A percentile compares a stretch with the other conserved stretches of the same genome.
Evolutionary conservation across 2,329 filamentous ascomycete genomes (phyloP).

Genomic region (Allantophomopsis cytisporea): DNA sequence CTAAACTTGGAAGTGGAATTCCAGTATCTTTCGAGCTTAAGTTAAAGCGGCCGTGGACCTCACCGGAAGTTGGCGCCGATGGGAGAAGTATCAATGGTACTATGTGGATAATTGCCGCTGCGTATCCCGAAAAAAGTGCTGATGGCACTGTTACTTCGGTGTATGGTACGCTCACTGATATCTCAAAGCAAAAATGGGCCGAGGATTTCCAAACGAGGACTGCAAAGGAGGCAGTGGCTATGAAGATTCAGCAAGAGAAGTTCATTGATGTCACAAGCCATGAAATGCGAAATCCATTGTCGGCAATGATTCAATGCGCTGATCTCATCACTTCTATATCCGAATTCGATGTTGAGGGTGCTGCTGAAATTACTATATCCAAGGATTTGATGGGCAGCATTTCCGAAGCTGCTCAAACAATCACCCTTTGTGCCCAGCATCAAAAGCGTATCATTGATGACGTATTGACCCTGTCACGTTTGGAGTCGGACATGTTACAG

Average conservation of each 20-base stretch:
- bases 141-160: conserved; percentile 8
- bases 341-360: conserved; percentile 19
- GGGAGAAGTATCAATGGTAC: neutral
- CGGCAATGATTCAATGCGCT: conserved; percentile 60
- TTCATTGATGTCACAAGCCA: conserved; percentile 49
- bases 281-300: conserved; percentile 62
- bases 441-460: conserved; percentile 72
- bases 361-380: conserved; percentile 17
- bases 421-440: conserved; percentile 65
- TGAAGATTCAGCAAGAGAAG: conserved; percentile 60
- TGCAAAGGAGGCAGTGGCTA: conserved; percentile 37
- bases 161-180: conserved; percentile 9
- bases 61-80: conserved; percentile 33
- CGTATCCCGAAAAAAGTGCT: conserved; percentile 8
- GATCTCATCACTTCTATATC: conserved; percentile 48
- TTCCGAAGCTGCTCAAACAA: conserved; percentile 64
- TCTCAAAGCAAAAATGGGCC: conserved; percentile 9
- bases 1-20: conserved; percentile 20
- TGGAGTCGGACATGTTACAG: conserved; percentile 61
- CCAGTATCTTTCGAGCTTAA: conserved; percentile 4
- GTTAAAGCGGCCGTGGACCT: conserved; percentile 25
- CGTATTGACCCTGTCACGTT: conserved; percentile 59
- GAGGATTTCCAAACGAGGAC: conserved; percentile 24
- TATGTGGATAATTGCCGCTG: conserved; percentile 10
- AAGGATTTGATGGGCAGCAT: conserved; percentile 39